Conservation (phyloP, 2,329 filamentous ascomycete genomes). For the Aspergillus tamarii region DNA sequence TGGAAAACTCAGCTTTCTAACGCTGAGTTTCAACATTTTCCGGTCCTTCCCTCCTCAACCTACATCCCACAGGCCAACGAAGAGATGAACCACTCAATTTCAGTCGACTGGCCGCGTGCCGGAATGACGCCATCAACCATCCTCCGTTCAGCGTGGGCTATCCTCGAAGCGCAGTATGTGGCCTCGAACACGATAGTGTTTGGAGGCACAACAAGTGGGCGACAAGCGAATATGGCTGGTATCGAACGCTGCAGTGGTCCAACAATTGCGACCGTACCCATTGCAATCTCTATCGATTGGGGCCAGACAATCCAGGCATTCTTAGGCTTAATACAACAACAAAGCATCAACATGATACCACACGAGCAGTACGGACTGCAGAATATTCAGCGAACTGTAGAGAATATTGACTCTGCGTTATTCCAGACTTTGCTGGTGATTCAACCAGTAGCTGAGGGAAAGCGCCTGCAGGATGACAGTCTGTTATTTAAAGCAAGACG, state of each 20-base stretch:
- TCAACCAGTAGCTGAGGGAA: neutral
- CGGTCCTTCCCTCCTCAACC: neutral
- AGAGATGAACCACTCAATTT: neutral
- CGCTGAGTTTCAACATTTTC: neutral
- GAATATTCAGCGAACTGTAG: constrained; percentile 2
- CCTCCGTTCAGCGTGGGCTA: neutral
- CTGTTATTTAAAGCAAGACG: neutral
- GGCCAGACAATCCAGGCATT: neutral
- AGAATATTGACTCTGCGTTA: neutral
- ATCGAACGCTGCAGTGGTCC: neutral
- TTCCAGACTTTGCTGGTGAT: constrained; percentile 11
- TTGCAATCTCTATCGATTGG: neutral
- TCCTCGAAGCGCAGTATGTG: constrained; percentile 1
- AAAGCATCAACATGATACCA: constrained; percentile 1
- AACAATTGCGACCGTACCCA: constrained; percentile 11
- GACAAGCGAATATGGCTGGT: neutral
- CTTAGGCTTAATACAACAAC: constrained; percentile 3
- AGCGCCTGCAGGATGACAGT: neutral
- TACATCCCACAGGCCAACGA: neutral
- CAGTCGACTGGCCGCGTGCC: neutral
- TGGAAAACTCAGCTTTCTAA: neutral
- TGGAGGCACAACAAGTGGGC: constrained; percentile 5
- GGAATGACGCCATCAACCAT: constrained; percentile 2
- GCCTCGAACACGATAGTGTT: constrained; percentile 3
- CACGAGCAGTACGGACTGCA: constrained; percentile 8